Evolutionary conservation across 2,329 filamentous ascomycete genomes (phyloP), one percentile per base, ranked within the genome.

Genomic region (Epichloe typhina): DNA sequence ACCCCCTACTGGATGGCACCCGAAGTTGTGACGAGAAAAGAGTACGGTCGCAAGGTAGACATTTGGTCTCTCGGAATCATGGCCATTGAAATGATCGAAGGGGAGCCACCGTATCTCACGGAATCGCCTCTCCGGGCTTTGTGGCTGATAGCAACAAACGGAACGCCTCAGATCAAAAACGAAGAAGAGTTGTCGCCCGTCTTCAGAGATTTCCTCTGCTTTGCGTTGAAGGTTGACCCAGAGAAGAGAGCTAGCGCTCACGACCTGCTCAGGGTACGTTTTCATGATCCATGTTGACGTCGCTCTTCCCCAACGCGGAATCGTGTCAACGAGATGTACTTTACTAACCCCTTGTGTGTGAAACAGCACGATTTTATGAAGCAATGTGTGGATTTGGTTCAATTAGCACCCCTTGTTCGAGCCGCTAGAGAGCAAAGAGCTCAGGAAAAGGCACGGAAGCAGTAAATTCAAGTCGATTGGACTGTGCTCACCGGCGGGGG

Each of bases 1-100:
- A 97, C 93, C 7, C 7, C 93, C 93, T 98, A 98, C 69, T 98
- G 93, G 93, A 98, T 98, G 93, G 93, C 93, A 1, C 93, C 93
- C 3, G 93, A 98, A 69, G 91, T 98, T 21, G 93, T 98, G 31
- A 97, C 89, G 6, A 78, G 90, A 41, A 97, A 97, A 68, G 93
- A 97, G 69, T 98, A 98, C 68, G 93, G 93, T 57, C 85, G 91
- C 55, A 98, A 97, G 69, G 91, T 98, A 50, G 93, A 98, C 64
- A 96, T 98, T 59, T 98, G 93, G 93, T 95, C 88, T 53, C 73
- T 98, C 43, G 93, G 93, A 53, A 98, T 98, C 70, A 97, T 98
- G 93, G 89, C 93, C 7, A 97, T 98, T 62, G 93, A 98, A 69
- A 98, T 98, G 93, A 95, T 98, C 57, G 93, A 97, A 70, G 93